Percentiles rank a stretch among this genome's conserved stretches.
phyloP scores from a whole-genome alignment of 192 early-diverging fungal genomes.

The Backusella psychrophila region DNA sequence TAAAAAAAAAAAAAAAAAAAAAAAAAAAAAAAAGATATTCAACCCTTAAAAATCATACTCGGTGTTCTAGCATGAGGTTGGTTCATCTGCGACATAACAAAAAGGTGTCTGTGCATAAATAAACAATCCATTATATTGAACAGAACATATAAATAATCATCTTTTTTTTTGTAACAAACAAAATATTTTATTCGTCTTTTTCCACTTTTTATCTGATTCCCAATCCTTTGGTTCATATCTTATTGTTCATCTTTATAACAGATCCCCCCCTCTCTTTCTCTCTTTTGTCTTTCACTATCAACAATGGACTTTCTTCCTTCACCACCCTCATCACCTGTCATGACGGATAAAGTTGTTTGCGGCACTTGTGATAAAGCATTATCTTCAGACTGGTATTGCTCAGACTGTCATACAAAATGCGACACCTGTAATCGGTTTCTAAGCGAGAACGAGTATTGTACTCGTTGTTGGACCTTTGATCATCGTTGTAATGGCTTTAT shows the following conservation, averaged over 20 bases:
- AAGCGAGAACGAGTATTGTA: conserved; percentile 26
- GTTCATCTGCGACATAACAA: not conserved
- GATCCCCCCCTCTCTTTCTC: not conserved
- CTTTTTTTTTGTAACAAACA: not conserved
- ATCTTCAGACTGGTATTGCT: conserved; percentile 34
- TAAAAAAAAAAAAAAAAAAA: not conserved
- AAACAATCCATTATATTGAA: conserved; percentile 8
- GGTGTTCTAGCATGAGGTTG: conserved; percentile 7
- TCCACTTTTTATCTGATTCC: not conserved
- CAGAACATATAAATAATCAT: not conserved
- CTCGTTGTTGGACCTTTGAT: conserved; percentile 36
- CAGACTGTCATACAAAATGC: conserved; percentile 33
- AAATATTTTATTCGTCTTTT: not conserved
- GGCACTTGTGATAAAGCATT: conserved; percentile 29
- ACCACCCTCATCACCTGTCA: conserved; percentile 17
- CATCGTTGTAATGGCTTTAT: not conserved
- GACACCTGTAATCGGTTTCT: conserved; percentile 33
- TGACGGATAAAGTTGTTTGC: conserved; percentile 18
- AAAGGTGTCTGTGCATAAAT: conserved; percentile 9
- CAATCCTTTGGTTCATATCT: not conserved
- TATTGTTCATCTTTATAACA: not conserved
- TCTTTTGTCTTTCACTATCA: not conserved
- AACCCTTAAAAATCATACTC: conserved; percentile 2
- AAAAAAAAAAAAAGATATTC: not conserved
- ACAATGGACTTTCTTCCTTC: conserved; percentile 21